A percentile compares a stretch with the other conserved stretches of the same genome.
phyloP scores from a whole-genome alignment of 202 grass and related monocot species.

The Musa balbisiana region DNA sequence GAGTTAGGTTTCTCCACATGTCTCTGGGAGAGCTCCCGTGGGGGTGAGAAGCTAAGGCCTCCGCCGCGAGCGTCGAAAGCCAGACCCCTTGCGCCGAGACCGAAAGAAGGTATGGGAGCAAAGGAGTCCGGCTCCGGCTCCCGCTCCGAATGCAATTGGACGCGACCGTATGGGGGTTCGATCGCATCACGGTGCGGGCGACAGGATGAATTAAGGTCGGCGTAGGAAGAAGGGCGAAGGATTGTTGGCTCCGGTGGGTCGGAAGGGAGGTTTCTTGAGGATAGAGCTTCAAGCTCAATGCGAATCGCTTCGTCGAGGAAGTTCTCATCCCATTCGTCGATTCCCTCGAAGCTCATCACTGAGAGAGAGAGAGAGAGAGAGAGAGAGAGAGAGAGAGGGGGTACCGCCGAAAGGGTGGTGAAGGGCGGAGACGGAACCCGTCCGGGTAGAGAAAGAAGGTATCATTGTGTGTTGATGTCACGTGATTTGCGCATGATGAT shows the following conservation, averaged over 20 bases:
- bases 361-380: background rate
- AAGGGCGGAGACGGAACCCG: background rate
- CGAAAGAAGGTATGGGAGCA: conserved; percentile 31
- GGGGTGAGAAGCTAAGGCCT: conserved; percentile 47
- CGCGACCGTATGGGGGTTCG: background rate
- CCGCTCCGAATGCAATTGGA: background rate
- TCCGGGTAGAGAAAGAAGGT: too few species aligned
- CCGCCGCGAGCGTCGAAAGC: background rate
- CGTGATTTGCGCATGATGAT: background rate
- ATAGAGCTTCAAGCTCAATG: background rate
- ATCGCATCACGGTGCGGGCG: background rate
- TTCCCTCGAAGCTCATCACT: conserved; percentile 33
- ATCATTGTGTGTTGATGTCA: background rate
- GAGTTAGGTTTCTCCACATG: background rate
- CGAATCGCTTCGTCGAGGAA: conserved; percentile 27
- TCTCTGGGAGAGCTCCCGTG: conserved; percentile 56
- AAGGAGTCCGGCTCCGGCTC: background rate
- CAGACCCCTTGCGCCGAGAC: conserved; percentile 14
- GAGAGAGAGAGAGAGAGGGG: background rate
- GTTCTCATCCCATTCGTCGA: conserved; percentile 34
- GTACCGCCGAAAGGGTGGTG: background rate
- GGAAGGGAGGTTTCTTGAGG: conserved; percentile 32
- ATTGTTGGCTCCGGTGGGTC: background rate
- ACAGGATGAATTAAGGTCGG: background rate
- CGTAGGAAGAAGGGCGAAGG: background rate